Evolutionary conservation across 192 early-diverging fungal genomes (phyloP).

Genomic region (Irineochytrium annulatum): DNA sequence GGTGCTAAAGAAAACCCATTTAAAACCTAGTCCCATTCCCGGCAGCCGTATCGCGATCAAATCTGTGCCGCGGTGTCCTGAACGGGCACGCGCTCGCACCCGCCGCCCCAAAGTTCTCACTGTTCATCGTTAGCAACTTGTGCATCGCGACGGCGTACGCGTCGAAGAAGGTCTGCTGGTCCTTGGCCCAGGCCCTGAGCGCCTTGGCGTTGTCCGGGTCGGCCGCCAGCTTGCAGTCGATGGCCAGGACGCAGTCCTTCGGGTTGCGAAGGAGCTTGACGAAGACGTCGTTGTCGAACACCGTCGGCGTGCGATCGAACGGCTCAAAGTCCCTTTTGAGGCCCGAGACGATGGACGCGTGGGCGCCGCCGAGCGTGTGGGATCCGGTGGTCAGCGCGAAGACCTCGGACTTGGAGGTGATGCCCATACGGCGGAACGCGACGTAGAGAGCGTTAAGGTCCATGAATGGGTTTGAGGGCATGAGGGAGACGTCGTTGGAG

Average conservation of each 20-base stretch:
- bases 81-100: too few relatives aligned
- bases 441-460: background rate
- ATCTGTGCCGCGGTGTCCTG: too few relatives aligned
- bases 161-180: slow-evolving; percentile 13
- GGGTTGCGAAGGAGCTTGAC: slow-evolving; percentile 17
- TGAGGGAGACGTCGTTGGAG: background rate
- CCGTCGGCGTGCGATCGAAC: slow-evolving; percentile 33
- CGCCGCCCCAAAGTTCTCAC: too few relatives aligned
- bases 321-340: slow-evolving; percentile 26
- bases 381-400: slow-evolving; percentile 22
- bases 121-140: too few relatives aligned
- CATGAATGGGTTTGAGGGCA: slow-evolving; percentile 17
- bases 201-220: slow-evolving; percentile 14
- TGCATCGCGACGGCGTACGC: slow-evolving; percentile 3
- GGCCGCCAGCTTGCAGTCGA: slow-evolving; percentile 28
- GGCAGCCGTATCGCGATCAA: too few relatives aligned
- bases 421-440: background rate
- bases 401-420: slow-evolving; percentile 25
- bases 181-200: slow-evolving; percentile 7
- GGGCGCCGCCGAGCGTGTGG: slow-evolving; percentile 29
- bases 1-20: too few relatives aligned
- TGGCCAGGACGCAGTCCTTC: slow-evolving; percentile 19
- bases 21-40: too few relatives aligned
- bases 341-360: slow-evolving; percentile 12
- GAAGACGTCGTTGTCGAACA: slow-evolving; percentile 40